Evolutionary conservation across 768 basidiomycete species (phyloP).

Genomic region (Russula griseocarnosa): DNA sequence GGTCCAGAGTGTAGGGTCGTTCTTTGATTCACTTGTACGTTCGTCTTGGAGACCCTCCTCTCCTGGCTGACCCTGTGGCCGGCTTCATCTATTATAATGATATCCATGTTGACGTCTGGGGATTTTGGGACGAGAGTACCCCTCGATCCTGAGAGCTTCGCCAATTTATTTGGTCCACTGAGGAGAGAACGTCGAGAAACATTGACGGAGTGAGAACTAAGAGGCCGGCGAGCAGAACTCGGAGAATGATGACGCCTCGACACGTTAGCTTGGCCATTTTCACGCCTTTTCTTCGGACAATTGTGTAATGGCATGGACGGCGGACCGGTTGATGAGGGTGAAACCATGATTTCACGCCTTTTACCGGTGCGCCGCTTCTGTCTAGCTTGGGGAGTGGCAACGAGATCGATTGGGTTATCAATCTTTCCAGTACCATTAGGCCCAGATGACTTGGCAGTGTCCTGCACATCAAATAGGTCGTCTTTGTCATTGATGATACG

Average conservation of each 20-base stretch:
- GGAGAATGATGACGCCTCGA: not conserved
- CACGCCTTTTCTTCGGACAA: conserved; percentile 21
- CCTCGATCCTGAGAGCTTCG: conserved; percentile 16
- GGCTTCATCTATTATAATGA: conserved; percentile 57
- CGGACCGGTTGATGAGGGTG: conserved; percentile 9
- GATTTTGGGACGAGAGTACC: conserved; percentile 36
- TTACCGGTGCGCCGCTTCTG: not conserved
- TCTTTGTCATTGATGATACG: conserved; percentile 51
- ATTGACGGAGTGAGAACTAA: conserved; percentile 41
- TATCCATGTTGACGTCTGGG: conserved; percentile 60
- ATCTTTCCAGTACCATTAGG: not conserved
- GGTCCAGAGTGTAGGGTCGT: conserved; percentile 7
- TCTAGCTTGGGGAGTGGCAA: conserved; percentile 1
- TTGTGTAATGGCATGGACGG: conserved; percentile 22
- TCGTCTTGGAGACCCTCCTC: conserved; percentile 50
- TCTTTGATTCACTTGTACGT: conserved; percentile 38
- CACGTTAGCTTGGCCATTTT: conserved; percentile 19
- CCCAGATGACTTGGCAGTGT: not conserved
- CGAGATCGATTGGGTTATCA: not conserved
- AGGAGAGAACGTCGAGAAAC: conserved; percentile 36
- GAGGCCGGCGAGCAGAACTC: conserved; percentile 38
- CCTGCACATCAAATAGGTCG: conserved; percentile 15
- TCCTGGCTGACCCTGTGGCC: conserved; percentile 60
- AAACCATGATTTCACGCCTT: not conserved
- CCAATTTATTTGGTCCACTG: conserved; percentile 32